Base-by-base conservation (phyloP, 768 basidiomycete species). In the Russula brevipes region DNA sequence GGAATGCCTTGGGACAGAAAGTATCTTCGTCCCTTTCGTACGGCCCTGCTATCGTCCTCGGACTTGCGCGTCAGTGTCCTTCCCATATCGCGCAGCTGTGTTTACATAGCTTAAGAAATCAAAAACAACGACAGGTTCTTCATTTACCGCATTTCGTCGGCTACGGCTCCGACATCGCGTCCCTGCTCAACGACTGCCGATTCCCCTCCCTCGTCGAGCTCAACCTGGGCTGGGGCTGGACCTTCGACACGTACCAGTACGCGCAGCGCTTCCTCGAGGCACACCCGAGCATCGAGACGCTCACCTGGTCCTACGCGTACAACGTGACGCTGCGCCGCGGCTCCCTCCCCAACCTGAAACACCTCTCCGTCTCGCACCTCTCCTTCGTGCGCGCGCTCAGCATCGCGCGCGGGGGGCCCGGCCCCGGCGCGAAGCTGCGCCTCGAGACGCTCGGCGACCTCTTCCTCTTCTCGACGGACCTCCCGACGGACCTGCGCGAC, bases 151-250 rank as follows among this genome's bases (percentile, higher is more conserved):
- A 64, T 46, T 64, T 64, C 47, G 54, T 64, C 17, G 63, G 63
- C 4, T 64, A 64, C 14, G 38, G 30, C 24, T 17, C 63, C 36
- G 58, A 64, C 8, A 44, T 60, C 42, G 63, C 63, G 2, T 60
- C 47, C 24, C n/a, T 60, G 24, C 42, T 64, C 2, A 49, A 64
- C 24, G 54, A 64, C 5, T 64, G 63, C 45, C 63, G 63, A 44
- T 64, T 64, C 14, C 41, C 63, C 7, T 31, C 47, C 2, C 63
- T 64, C 54, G 3, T 60, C 24, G 63, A 64, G 39, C 58, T 64
- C 47, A 64, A 64, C 30, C 41, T 64, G 11, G 63, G 63, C 42
- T 64, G 63, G 63, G 63, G 63, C 5, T 64, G 63, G 63, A 64
- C 63, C 2, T 64, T 51, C 17, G 59, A 64, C 9, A 64, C 63